A percentile compares a stretch with the other conserved stretches of the same genome.
Evolutionary conservation across 345 rosid genomes (phyloP).

Genomic region (Camelina sativa): DNA sequence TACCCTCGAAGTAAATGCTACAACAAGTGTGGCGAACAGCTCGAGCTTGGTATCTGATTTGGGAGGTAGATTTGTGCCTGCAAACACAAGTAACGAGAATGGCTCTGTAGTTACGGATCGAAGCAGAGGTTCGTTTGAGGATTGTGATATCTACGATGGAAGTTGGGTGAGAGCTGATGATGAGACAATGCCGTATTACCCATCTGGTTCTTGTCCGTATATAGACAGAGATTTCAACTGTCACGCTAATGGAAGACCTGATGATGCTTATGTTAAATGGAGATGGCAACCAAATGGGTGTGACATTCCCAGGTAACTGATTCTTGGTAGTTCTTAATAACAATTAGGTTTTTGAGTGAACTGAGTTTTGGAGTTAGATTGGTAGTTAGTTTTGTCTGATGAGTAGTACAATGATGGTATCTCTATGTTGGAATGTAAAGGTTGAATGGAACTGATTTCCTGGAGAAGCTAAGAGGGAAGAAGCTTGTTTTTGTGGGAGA

Average conservation of each 20-base stretch:
- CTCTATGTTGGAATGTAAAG: constrained; percentile 43
- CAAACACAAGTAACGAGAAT: constrained; percentile 30
- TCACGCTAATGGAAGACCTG: constrained; percentile 73
- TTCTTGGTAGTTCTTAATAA: constrained; percentile 22
- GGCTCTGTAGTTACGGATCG: constrained; percentile 1
- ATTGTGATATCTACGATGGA: constrained; percentile 80
- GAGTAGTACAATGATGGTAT: neutral
- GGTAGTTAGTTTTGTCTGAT: neutral
- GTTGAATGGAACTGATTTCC: constrained; percentile 81
- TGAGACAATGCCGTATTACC: constrained; percentile 72
- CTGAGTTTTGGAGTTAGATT: neutral
- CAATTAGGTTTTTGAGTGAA: constrained; percentile 8
- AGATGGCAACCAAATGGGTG: constrained; percentile 88
- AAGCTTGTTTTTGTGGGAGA: constrained; percentile 89
- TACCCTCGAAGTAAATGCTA: constrained; percentile 37
- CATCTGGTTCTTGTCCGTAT: constrained; percentile 77
- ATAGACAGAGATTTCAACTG: constrained; percentile 80
- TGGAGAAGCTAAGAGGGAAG: constrained; percentile 78
- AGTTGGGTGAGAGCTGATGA: constrained; percentile 66
- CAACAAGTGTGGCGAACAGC: constrained; percentile 24
- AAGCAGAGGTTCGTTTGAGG: constrained; percentile 42
- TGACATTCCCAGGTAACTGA: constrained; percentile 62
- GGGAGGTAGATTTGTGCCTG: constrained; percentile 24
- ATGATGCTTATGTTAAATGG: constrained; percentile 72
- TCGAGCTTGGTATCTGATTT: constrained; percentile 43